Evolutionary conservation across 176 grass and related monocot species (phyloP), one percentile per base, ranked within the genome.

Genomic region (Thalia dealbata): DNA sequence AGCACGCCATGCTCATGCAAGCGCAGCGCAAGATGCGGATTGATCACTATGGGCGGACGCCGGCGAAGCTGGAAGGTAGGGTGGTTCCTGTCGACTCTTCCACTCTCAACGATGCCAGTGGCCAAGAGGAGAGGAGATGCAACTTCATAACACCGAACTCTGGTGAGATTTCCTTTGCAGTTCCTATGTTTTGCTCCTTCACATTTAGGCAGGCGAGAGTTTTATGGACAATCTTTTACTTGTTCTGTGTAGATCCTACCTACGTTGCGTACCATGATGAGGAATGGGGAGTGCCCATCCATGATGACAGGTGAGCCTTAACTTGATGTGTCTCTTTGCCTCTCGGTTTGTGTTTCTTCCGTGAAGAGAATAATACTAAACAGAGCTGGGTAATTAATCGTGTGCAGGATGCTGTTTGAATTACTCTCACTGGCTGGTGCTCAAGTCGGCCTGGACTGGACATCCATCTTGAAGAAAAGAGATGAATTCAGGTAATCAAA

Each of bases 381-480:
- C 32, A 70, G 25, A 35, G 28, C 11, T 12, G 19, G 19, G 14
- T 11, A 29, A 18, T 78, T 43, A 19, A 27, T 61, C 8, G 27
- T 48, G 27, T 48, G 16, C 87, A 97, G 93, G 70, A 72, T 86
- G 87, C 76, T 97, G 3, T 97, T 97, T 78, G 93, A 97, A 83
- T 82, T 97, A 73, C 87, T 97, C 1, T 82, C 82, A 14, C 68
- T 97, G 48, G 89, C 89, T 30, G 93, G 93, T 64, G 87, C 86
- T 76, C 93, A 92, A 82, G 90, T 97, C 67, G 93, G 85, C 23
- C 82, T 90, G 30, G 89, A 92, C 62, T 97, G 93, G 93, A 90
- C 93, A 18, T 84, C 87, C 19, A 97, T 92, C 51, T 80, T 97
- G 3, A 91, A 88, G 85, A 97, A 78, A 78, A 84, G 93, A 73